phyloP scores from a whole-genome alignment of 805 yeast species.

The Yarrowia hollandica region DNA sequence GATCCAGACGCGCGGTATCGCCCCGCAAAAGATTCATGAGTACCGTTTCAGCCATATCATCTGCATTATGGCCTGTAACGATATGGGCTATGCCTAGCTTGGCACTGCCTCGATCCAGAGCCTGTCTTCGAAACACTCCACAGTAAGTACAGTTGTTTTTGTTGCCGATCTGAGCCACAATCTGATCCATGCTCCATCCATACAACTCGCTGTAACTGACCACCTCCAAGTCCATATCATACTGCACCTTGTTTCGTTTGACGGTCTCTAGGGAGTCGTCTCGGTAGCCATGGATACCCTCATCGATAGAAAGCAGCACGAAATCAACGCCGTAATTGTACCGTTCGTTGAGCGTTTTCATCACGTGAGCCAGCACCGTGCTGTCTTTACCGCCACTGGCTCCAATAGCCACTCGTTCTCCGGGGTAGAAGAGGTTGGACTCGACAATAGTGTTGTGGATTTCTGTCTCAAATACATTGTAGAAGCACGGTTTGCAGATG shows the following conservation, averaged over 20 bases:
- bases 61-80: constrained; percentile 98
- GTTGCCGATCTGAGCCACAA: constrained; percentile 90
- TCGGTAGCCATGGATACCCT: constrained; percentile 94
- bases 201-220: constrained; percentile 86
- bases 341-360: constrained; percentile 84
- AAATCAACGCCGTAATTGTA: constrained; percentile 85
- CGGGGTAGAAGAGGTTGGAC: constrained; percentile 67
- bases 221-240: constrained; percentile 73
- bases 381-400: constrained; percentile 99
- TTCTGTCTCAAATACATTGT: constrained; percentile 87
- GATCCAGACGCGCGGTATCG: constrained; percentile 89
- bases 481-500: constrained; percentile 89
- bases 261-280: constrained; percentile 98
- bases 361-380: constrained; percentile 85
- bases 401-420: constrained; percentile 93
- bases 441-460: constrained; percentile 83
- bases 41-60: constrained; percentile 98
- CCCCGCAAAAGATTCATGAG: constrained; percentile 93
- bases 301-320: constrained; percentile 84
- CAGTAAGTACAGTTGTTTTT: constrained; percentile 96
- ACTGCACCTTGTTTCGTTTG: constrained; percentile 85
- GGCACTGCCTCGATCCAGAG: constrained; percentile 92
- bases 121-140: constrained; percentile 96
- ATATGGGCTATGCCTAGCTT: constrained; percentile 83
- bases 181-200: constrained; percentile 98